These are phyloP conservation scores for Pholiota adiposa DNA, from an alignment of 1,284 basidiomycete genomes.

Conservation along the genomic window DNA sequence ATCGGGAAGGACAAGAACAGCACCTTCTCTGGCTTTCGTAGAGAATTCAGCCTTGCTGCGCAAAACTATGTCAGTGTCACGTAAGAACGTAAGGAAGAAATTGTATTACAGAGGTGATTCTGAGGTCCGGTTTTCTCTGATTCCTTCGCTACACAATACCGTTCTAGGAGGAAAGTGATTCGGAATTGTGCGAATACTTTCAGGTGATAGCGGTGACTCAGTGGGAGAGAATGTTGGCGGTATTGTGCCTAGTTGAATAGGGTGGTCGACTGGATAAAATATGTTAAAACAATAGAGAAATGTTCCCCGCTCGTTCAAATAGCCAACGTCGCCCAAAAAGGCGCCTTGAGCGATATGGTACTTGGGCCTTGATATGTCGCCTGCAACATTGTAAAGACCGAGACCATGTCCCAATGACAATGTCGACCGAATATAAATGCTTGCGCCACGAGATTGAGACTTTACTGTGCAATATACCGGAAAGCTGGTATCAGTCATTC, in stretches of 20 bases:
- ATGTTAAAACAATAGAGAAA: conserved; percentile 4
- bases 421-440: neutral
- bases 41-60: neutral
- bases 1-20: conserved; percentile 11
- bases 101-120: neutral
- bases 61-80: no score
- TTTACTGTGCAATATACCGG: neutral
- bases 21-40: conserved; percentile 8
- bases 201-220: neutral
- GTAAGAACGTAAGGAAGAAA: neutral
- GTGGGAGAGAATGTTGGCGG: neutral
- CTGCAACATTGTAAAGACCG: neutral
- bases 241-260: neutral
- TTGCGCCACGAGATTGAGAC: neutral
- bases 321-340: conserved; percentile 1
- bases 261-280: neutral
- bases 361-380: neutral
- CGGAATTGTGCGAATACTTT: neutral
- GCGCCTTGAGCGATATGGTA: neutral
- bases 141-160: neutral
- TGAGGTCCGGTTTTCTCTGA: neutral
- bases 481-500: neutral
- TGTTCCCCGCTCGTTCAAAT: neutral
- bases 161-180: neutral
- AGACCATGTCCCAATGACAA: neutral